Base-by-base conservation (phyloP, 2,329 filamentous ascomycete genomes). In the Fusarium pilosicola region DNA sequence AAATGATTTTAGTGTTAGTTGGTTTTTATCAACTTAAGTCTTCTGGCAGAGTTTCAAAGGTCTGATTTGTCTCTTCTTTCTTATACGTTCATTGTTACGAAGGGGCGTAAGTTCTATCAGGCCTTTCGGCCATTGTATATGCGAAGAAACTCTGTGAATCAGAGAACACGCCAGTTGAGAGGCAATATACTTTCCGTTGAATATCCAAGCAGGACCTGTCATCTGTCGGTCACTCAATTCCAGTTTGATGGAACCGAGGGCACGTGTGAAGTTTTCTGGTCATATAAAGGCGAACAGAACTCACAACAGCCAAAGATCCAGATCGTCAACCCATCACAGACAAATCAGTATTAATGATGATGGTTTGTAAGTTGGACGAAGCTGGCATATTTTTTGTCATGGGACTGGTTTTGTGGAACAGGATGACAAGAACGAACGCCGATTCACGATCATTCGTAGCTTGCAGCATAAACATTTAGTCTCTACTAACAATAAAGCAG, bases 381-480 rank as follows among this genome's bases (percentile, higher is more conserved):
- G n/a, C 30, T 8, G 8, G 1, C 30, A n/a, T n/a, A n/a, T 8
- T 34, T 24, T 34, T 20, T 10, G 9, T 24, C n/a, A 26, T 15
- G n/a, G 9, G 5, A 20, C 6, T 52, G 18, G 20, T 52, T 24
- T 26, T 15, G 17, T 15, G 30, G 13, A 20, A 34, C 30, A 8
- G 3, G 5, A 52, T 15, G 6, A 20, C 5, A 26, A 12, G 9
- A 10, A 49, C 4, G 0, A 20, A 18, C 15, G 1, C 17, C n/a
- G 1, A 20, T 36, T 8, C 17, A 51, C 2, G 11, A 34, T 18
- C 11, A 3, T 14, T 14, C 4, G 12, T 51, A 0, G 6, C 6
- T 3, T 24, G 6, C 8, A 11, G 10, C 4, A 24, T 14, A 4
- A 18, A 24, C 4, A 51, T 3, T 4, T 2, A 20, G 3, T 24